These are phyloP conservation scores for Beta lomatogona DNA, from an alignment of 179 eudicot species.

Conservation along the genomic window DNA sequence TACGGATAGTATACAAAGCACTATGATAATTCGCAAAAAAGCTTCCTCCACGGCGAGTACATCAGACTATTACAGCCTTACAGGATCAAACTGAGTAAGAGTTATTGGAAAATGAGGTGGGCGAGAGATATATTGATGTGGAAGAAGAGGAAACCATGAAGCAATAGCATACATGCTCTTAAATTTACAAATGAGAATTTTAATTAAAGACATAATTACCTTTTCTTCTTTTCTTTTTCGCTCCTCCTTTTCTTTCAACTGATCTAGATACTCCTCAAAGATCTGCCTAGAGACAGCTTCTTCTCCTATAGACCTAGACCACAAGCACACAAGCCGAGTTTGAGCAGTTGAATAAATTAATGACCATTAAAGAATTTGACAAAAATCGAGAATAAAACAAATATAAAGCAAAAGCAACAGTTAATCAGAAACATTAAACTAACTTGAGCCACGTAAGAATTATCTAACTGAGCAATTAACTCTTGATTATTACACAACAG, in stretches of 20 bases:
- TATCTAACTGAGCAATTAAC: neutral
- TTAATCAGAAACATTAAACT: neutral
- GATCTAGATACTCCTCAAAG: conserved; percentile 62
- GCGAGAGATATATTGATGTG: neutral
- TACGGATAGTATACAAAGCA: no score
- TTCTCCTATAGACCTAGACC: conserved; percentile 59
- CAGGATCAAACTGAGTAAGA: neutral
- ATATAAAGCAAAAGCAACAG: neutral
- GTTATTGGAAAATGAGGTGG: neutral
- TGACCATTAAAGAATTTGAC: neutral
- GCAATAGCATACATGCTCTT: neutral
- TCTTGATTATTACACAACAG: neutral
- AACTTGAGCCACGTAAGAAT: neutral
- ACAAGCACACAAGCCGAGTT: conserved; percentile 15
- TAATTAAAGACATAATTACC: conserved; percentile 40
- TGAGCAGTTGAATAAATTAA: neutral
- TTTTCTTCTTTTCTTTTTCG: conserved; percentile 83
- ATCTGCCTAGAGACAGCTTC: conserved; percentile 58
- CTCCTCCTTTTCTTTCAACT: conserved; percentile 76
- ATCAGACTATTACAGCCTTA: no score
- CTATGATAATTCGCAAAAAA: no score
- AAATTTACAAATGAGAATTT: neutral
- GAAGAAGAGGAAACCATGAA: neutral
- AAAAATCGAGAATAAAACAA: neutral
- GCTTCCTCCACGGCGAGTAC: no score